phyloP scores from a whole-genome alignment of 345 rosid species.

The Bretschneidera sinensis region DNA sequence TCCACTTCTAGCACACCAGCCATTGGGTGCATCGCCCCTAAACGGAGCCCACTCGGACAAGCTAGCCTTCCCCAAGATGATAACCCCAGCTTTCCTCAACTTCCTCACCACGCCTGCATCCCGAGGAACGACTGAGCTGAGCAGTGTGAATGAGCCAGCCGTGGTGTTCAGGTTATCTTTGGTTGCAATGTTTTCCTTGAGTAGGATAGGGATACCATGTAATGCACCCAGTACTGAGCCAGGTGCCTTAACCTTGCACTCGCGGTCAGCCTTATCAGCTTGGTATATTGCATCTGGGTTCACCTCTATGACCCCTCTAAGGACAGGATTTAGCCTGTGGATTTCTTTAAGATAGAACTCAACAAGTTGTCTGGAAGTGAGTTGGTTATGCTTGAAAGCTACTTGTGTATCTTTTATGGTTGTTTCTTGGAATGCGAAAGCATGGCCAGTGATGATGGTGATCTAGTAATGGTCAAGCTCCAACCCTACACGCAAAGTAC shows the following conservation, averaged over 20 bases:
- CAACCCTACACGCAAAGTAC: too few relatives aligned
- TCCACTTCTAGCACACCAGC: conserved; percentile 57
- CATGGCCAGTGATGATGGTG: not conserved
- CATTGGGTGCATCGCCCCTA: conserved; percentile 29
- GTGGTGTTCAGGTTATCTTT: conserved; percentile 65
- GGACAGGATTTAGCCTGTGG: conserved; percentile 38
- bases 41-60: conserved; percentile 59
- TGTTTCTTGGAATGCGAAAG: conserved; percentile 43
- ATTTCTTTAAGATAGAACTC: conserved; percentile 47
- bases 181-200: conserved; percentile 66
- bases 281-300: conserved; percentile 59
- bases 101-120: conserved; percentile 63
- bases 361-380: conserved; percentile 59
- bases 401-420: conserved; percentile 34
- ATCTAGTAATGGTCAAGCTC: too few relatives aligned
- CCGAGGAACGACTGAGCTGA: conserved; percentile 52
- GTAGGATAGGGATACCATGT: conserved; percentile 62
- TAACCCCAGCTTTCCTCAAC: conserved; percentile 54
- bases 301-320: conserved; percentile 56
- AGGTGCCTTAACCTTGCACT: conserved; percentile 27
- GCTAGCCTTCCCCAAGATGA: conserved; percentile 76
- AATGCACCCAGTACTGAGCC: conserved; percentile 25
- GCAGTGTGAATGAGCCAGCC: conserved; percentile 60
- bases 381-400: conserved; percentile 40
- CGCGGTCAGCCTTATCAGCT: conserved; percentile 56